Evolutionary conservation across 2,329 filamentous ascomycete genomes (phyloP), one percentile per base, ranked within the genome.

Genomic region (Onygena corvina): DNA sequence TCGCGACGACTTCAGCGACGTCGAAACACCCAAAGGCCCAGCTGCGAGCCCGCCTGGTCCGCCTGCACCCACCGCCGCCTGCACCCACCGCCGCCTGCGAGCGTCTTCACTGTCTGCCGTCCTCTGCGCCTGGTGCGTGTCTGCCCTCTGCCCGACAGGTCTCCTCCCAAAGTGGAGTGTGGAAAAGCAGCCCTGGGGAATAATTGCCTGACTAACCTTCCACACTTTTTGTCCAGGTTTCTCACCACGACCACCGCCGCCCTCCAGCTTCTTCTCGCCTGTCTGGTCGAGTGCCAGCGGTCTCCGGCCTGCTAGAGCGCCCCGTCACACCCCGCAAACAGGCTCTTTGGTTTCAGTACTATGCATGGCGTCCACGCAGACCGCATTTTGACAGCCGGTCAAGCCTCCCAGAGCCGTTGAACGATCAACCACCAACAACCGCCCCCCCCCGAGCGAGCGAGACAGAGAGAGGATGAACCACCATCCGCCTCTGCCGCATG

Each of bases 401-500:
- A 46, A 46, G 27, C 42, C 42, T 30, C 42, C 27, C 12, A 42
- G 38, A 42, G 27, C 38, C 11, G 38, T 23, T 42, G 38, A 42
- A 42, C 12, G 38, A n/a, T 25, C n/a, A n/a, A n/a, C n/a, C n/a
- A n/a, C n/a, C n/a, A n/a, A n/a, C n/a, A n/a, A n/a, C n/a, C n/a
- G n/a, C 30, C 8, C 30, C 7, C 7, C 7, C 30, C 30, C 27
- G 42, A n/a, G 27, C 30, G 20, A 18, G 29, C 18, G 51, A 54
- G 55, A 30, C 45, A 57, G 55, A 60, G 59, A 59, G 63, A 42
- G 36, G 61, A 70, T 70, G 65, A 70, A 70, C 59, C 67, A 68
- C 57, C 66, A 70, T 60, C 58, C 67, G 56, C 63, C 61, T 55
- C 69, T 67, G 63, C 66, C 62, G 54, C 68, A 71, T 63, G 69